Evolutionary conservation across 805 yeast species (phyloP), one percentile per base, ranked within the genome.

Genomic region (Debaryomyces hansenii): DNA sequence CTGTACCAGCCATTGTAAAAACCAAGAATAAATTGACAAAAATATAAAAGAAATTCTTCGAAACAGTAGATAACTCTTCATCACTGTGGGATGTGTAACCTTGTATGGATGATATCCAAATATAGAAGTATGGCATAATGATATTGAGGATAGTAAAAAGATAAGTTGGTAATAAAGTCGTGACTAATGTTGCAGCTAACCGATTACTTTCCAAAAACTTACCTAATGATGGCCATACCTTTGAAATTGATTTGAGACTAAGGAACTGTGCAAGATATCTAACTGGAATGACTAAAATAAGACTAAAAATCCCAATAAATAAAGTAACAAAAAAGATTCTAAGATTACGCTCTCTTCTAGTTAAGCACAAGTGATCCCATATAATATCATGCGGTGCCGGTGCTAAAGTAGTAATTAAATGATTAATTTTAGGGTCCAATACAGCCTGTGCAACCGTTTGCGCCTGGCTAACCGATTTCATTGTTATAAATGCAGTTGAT

Each of bases 401-500:
- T 0, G 98, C 98, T 46, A 90, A 69, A 35, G 79, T 74, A 3
- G 96, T 87, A 31, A 91, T 87, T 44, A 94, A 70, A 47, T 83
- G 87, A 60, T 87, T 85, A 6, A 94, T 90, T 47, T 87, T 79
- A 0, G 97, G 97, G 60, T 91, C 97, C 47, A 94, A 64, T 0
- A 92, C 91, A 0, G 97, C 94, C 63, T 94, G 99, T 0, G 97
- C 97, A 24, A 94, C 85, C 88, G 90, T 85, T 63, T 92, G 99
- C 2, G 98, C 97, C 54, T 90, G 84, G 0, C 97, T 96, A 3
- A 90, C 97, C 0, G 94, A 80, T 53, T 88, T 92, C 96, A 92
- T 87, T 0, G 98, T 94, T 7, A 92, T 82, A 65, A 92, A 92
- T 0, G 98, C 97, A 0, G 92, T 85, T 24, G 95, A 90, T 0